Evolutionary conservation across 345 rosid species (phyloP).

Genomic region (Kernera saxatilis): DNA sequence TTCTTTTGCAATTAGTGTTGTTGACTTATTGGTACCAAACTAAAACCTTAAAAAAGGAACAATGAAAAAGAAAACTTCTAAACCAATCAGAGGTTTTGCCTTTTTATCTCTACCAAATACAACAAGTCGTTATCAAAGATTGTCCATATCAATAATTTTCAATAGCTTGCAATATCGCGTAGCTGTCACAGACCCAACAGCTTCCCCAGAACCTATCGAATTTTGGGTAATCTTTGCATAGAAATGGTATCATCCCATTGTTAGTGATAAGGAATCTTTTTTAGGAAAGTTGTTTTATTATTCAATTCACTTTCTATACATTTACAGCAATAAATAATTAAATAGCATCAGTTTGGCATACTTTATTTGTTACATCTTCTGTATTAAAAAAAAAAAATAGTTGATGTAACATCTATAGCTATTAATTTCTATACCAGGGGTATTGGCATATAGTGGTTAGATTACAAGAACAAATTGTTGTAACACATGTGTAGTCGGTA

Average conservation of each 20-base stretch:
- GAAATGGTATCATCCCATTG: constrained; percentile 35
- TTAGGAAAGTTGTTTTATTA: constrained; percentile 31
- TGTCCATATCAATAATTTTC: constrained; percentile 35
- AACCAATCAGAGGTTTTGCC: constrained; percentile 15
- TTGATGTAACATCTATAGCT: constrained; percentile 8
- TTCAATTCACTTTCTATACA: constrained; percentile 14
- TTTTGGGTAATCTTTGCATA: constrained; percentile 26
- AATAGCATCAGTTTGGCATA: constrained; percentile 1
- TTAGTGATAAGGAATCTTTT: constrained; percentile 37
- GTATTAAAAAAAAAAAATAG: background rate
- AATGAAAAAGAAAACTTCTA: constrained; percentile 9
- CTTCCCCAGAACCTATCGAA: constrained; percentile 32
- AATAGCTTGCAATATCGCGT: constrained; percentile 32
- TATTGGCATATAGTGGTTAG: constrained; percentile 2
- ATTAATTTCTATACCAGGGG: background rate
- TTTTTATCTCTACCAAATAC: constrained; percentile 19
- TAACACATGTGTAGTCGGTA: constrained; percentile 23
- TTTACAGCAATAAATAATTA: constrained; percentile 4
- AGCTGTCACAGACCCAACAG: constrained; percentile 35
- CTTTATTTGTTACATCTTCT: constrained; percentile 10
- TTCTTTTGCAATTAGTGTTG: constrained; percentile 20
- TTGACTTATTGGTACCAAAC: constrained; percentile 30
- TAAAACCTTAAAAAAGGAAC: constrained; percentile 26
- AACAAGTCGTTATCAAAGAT: constrained; percentile 31
- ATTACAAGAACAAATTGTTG: constrained; percentile 21